Evolutionary conservation across 345 rosid species (phyloP).

Genomic region (Sisymbrium irio): DNA sequence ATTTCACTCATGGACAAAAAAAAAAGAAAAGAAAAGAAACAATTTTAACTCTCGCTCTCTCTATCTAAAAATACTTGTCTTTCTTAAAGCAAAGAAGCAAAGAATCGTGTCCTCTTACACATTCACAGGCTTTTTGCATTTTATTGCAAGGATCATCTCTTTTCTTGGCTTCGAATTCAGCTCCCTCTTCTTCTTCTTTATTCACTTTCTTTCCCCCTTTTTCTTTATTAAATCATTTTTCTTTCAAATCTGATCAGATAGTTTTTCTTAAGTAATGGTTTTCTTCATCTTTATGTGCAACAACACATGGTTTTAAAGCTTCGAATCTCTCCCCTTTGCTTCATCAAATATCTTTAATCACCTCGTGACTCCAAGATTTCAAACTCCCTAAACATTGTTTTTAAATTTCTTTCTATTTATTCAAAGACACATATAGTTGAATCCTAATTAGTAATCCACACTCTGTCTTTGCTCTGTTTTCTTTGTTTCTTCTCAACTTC

Average conservation of each 20-base stretch:
- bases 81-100: conserved; percentile 36
- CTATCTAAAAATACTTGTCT: conserved; percentile 28
- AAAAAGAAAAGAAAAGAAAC: background rate
- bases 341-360: conserved; percentile 15
- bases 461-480: conserved; percentile 30
- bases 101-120: conserved; percentile 40
- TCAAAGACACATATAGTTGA: background rate
- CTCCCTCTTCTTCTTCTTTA: conserved; percentile 38
- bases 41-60: background rate
- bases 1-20: background rate
- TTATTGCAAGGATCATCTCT: conserved; percentile 24
- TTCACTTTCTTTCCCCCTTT: conserved; percentile 27
- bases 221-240: background rate
- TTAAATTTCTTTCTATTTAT: background rate
- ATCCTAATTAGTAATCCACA: background rate
- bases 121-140: conserved; percentile 27
- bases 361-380: conserved; percentile 20
- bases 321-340: conserved; percentile 34
- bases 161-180: conserved; percentile 37
- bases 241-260: conserved; percentile 20
- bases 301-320: conserved; percentile 36
- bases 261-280: background rate
- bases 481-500: conserved; percentile 16
- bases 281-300: conserved; percentile 22
- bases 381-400: conserved; percentile 12